These are phyloP conservation scores for Sordariomycetes sp. DNA, from an alignment of 2,329 filamentous ascomycete genomes.

Conservation along the genomic window DNA sequence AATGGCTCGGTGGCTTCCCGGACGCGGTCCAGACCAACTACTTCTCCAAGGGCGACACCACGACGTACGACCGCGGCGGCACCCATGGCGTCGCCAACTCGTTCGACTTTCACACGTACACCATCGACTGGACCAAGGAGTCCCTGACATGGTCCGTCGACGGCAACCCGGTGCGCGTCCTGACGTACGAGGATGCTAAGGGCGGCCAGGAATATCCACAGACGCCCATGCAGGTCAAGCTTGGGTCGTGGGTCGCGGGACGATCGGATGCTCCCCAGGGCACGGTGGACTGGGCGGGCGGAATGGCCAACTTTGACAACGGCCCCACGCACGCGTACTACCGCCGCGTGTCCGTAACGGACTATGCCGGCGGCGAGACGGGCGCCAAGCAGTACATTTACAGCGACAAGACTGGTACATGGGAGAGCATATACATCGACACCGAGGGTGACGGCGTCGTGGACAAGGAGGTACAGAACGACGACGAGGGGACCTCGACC, in stretches of 20 bases:
- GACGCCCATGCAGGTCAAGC: constrained; percentile 58
- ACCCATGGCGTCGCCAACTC: constrained; percentile 38
- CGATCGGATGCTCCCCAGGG: constrained; percentile 46
- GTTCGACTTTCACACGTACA: constrained; percentile 50
- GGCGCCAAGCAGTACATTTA: constrained; percentile 27
- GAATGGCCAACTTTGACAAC: constrained; percentile 30
- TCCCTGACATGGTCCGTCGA: constrained; percentile 54
- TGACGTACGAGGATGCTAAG: constrained; percentile 45
- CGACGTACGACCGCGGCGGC: constrained; percentile 48
- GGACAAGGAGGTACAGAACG: background rate
- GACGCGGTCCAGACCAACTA: constrained; percentile 78
- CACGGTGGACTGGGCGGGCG: constrained; percentile 60
- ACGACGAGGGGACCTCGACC: background rate
- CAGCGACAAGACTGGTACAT: constrained; percentile 24
- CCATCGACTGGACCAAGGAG: constrained; percentile 54
- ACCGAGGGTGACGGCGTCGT: constrained; percentile 3
- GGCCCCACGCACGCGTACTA: constrained; percentile 29
- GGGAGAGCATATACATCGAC: constrained; percentile 25
- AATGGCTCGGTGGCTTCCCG: constrained; percentile 53
- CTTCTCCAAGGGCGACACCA: constrained; percentile 61
- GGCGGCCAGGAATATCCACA: constrained; percentile 51
- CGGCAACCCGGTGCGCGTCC: constrained; percentile 44
- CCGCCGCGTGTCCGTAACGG: constrained; percentile 27
- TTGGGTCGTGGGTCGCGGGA: constrained; percentile 55
- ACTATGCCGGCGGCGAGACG: constrained; percentile 26